Conservation (phyloP, 2,329 filamentous ascomycete species). For the Endothia cerciana region DNA sequence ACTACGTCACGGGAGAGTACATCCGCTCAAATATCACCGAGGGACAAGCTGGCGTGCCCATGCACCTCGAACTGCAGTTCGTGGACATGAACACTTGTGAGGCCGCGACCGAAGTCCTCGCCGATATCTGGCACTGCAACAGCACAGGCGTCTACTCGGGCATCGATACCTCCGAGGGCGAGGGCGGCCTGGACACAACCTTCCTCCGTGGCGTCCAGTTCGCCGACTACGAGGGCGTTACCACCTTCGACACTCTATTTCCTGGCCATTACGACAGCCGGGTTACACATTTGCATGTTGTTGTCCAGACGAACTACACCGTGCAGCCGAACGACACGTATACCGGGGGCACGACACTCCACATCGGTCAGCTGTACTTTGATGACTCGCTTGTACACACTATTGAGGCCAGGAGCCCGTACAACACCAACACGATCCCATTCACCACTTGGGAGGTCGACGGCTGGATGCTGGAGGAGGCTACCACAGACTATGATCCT, state of each 20-base stretch:
- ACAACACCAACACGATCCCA: conserved; percentile 42
- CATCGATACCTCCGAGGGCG: conserved; percentile 33
- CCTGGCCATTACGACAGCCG: conserved; percentile 48
- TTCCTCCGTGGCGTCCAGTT: conserved; percentile 53
- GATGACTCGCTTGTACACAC: conserved; percentile 42
- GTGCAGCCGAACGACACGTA: conserved; percentile 44
- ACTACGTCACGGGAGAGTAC: conserved; percentile 49
- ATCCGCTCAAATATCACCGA: conserved; percentile 47
- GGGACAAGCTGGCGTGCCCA: conserved; percentile 43
- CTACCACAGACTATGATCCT: conserved; percentile 42
- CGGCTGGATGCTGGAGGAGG: conserved; percentile 38
- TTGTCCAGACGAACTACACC: conserved; percentile 41
- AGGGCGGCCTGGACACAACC: too few species aligned
- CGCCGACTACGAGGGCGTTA: conserved; percentile 51
- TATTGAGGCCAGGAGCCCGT: conserved; percentile 43
- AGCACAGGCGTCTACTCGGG: conserved; percentile 49
- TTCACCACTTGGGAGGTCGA: conserved; percentile 36
- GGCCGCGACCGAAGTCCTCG: conserved; percentile 41
- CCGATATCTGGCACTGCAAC: conserved; percentile 53
- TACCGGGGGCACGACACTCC: conserved; percentile 43
- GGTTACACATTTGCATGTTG: conserved; percentile 48
- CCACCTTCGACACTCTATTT: conserved; percentile 51
- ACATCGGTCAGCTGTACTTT: conserved; percentile 50
- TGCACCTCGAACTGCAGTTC: conserved; percentile 49
- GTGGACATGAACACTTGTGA: conserved; percentile 50